These are phyloP conservation scores for Pleurotus citrinopileatus DNA, from an alignment of 768 basidiomycete genomes.

Conservation along the genomic window DNA sequence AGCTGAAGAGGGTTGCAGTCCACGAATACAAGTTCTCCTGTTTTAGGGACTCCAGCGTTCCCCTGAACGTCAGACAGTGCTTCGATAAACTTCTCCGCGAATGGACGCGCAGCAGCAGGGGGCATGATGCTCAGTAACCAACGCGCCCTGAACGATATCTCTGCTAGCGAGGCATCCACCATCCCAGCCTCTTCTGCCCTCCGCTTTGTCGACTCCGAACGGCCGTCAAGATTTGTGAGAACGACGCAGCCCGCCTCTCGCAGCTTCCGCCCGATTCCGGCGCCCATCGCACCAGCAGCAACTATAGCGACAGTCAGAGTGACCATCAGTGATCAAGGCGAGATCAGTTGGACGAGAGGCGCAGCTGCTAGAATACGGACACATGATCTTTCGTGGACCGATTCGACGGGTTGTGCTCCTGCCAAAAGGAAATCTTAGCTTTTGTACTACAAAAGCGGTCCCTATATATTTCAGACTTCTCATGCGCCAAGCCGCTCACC, in stretches of 20 bases:
- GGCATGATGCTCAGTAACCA: conserved; percentile 59
- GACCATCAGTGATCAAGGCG: neutral
- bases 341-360: too few relatives aligned
- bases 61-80: conserved; percentile 18
- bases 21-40: conserved; percentile 33
- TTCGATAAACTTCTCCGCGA: conserved; percentile 36
- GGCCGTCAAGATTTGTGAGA: conserved; percentile 51
- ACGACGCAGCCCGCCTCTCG: conserved; percentile 46
- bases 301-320: conserved; percentile 40
- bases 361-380: too few relatives aligned
- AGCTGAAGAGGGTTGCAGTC: conserved; percentile 62
- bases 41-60: neutral
- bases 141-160: conserved; percentile 30
- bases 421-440: neutral
- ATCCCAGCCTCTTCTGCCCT: conserved; percentile 52
- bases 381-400: neutral
- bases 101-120: conserved; percentile 44
- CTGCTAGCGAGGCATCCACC: conserved; percentile 27
- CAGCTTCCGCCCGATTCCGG: conserved; percentile 48
- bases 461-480: neutral
- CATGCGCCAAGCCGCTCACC: neutral
- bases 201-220: conserved; percentile 44
- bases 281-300: conserved; percentile 58
- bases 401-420: neutral
- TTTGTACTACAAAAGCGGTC: neutral